Base-by-base conservation (phyloP, 179 eudicot genomes). In the Sideroxylon spinosum region DNA sequence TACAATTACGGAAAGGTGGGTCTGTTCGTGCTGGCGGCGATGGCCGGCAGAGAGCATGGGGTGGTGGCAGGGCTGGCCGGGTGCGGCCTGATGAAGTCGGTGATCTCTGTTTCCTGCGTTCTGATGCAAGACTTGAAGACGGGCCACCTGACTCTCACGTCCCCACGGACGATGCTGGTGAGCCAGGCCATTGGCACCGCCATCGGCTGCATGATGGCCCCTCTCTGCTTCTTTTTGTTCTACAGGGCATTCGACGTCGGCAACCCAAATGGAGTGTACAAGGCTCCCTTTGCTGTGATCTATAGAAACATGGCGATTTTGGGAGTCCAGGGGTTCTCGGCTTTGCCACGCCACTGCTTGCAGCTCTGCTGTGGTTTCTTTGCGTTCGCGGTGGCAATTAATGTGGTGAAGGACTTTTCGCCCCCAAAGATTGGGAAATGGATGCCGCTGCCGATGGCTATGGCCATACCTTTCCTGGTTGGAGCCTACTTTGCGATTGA, bases 61-160 rank as follows among this genome's bases (percentile, higher is more conserved):
- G 90, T 92, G 53, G 86, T 92, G 13, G 97, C 97, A 0, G 92
- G 88, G 25, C 76, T 92, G 46, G 90, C 83, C 0, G 93, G 90
- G 1, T 88, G 91, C 50, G 97, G 93, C 0, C 70, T 92, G 62
- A 81, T 92, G 29, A 92, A 90, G 81, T 89, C 91, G 8, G 84
- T 92, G 28, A 86, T 86, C 32, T 73, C 82, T 3, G 83, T 87
- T n/a, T 87, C 93, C 22, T 88, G 90, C 77, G 76, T 86, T 25
- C 64, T 91, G 78, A 91, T 91, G 92, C 97, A 90, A 61, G 97
- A 91, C 73, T 73, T 91, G 73, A 91, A 91, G 72, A 90, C 96
- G 2, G 97, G 90, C 0, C 92, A 91, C 55, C 77, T 91, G 29
- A 91, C 97, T 7, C 69, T 87, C 14, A 68, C 93, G 25, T 91